Evolutionary conservation across 129 eudicot genomes (phyloP).

Genomic region (Dittrichia graveolens): DNA sequence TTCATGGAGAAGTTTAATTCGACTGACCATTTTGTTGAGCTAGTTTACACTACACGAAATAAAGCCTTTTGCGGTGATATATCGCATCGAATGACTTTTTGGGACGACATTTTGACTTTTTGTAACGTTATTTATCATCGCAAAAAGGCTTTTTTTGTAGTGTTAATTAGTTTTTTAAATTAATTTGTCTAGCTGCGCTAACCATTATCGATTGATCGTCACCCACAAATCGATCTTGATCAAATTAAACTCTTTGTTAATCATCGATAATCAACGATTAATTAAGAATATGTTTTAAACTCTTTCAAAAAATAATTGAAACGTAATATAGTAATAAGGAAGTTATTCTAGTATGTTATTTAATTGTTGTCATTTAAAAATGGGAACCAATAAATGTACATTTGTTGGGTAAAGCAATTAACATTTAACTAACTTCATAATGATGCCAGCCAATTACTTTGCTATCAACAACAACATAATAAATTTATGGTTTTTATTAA

Average conservation of each 20-base stretch:
- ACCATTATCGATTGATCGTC: not conserved
- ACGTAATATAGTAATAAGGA: not conserved
- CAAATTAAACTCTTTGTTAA: too few species aligned
- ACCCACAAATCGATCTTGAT: too few species aligned
- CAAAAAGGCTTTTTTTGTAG: too few species aligned
- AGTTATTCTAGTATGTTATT: not conserved
- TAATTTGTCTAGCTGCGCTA: too few species aligned
- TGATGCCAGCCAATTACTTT: not conserved
- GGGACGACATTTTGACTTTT: too few species aligned
- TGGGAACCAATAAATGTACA: not conserved
- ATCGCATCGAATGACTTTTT: too few species aligned
- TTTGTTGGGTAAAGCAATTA: not conserved
- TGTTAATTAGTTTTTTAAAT: too few species aligned
- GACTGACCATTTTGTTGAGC: not conserved
- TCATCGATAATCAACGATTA: too few species aligned
- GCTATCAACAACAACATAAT: not conserved
- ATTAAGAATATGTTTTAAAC: too few species aligned
- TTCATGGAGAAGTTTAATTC: not conserved
- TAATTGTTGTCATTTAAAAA: not conserved
- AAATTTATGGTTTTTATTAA: not conserved
- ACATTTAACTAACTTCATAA: constrained; percentile 10
- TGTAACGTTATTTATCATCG: too few species aligned
- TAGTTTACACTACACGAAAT: too few species aligned
- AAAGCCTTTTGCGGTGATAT: too few species aligned
- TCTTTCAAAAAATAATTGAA: not conserved